Percentiles rank a stretch among this genome's conserved stretches.
These are phyloP conservation scores for Hericium alpestre DNA, from an alignment of 768 basidiomycete species.

Conservation along the genomic window DNA sequence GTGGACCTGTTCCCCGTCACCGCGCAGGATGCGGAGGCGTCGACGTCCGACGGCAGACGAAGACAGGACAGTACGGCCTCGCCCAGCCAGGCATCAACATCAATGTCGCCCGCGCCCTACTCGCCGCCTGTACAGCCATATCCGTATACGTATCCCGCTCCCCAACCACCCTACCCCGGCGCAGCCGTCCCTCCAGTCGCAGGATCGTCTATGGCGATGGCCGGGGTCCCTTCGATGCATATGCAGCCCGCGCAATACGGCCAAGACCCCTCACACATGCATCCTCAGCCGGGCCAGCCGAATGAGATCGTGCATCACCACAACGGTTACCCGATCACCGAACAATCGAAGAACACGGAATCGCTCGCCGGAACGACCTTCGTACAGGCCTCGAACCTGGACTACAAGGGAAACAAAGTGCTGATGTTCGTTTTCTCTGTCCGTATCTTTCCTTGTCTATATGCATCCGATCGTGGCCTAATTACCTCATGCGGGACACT, in stretches of 20 bases:
- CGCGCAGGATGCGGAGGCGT: conserved; percentile 3
- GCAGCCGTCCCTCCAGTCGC: neutral
- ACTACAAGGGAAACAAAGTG: conserved; percentile 44
- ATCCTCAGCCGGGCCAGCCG: conserved; percentile 6
- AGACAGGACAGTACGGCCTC: conserved; percentile 2
- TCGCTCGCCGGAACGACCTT: conserved; percentile 53
- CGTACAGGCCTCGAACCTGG: conserved; percentile 39
- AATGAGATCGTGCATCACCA: conserved; percentile 35
- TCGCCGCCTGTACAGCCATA: conserved; percentile 11
- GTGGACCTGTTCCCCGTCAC: conserved; percentile 65
- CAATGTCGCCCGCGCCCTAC: conserved; percentile 12
- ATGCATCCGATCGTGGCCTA: neutral
- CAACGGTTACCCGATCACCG: conserved; percentile 31
- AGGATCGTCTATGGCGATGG: neutral
- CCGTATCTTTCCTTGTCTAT: conserved; percentile 17
- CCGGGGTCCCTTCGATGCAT: conserved; percentile 1
- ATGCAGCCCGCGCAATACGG: conserved; percentile 4
- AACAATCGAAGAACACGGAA: conserved; percentile 40
- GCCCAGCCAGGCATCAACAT: conserved; percentile 10
- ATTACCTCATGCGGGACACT: neutral
- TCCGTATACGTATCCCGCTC: conserved; percentile 13
- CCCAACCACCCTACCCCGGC: conserved; percentile 9
- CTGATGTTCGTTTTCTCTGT: conserved; percentile 60
- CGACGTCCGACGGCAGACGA: conserved; percentile 3
- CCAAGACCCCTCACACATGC: conserved; percentile 2